Conservation (phyloP, 768 basidiomycete species). For the Rhodotorula paludigena region DNA sequence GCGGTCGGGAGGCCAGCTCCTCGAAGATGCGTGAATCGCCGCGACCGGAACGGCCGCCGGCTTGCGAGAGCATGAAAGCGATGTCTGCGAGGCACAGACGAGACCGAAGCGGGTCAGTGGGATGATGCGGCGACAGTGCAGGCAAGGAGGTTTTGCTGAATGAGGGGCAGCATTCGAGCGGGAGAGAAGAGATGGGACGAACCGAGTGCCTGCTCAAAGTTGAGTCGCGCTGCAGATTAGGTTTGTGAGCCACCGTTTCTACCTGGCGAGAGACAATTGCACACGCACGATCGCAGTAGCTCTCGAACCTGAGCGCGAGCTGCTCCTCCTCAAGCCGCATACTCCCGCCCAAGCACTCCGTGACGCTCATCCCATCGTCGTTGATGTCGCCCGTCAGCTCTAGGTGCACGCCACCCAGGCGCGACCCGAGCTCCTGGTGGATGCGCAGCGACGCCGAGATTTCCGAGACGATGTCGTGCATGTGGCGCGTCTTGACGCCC, state of each 20-base stretch:
- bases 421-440: slow-evolving; percentile 67
- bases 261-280: slow-evolving; percentile 43
- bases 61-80: slow-evolving; percentile 78
- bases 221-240: slow-evolving; percentile 24
- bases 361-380: slow-evolving; percentile 87
- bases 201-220: slow-evolving; percentile 40
- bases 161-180: not conserved
- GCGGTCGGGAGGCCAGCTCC: slow-evolving; percentile 17
- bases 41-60: slow-evolving; percentile 51
- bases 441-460: slow-evolving; percentile 74
- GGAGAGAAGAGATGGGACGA: not conserved
- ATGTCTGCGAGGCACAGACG: slow-evolving; percentile 59
- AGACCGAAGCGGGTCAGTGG: too few species aligned
- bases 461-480: slow-evolving; percentile 67
- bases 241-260: not conserved
- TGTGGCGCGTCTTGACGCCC: slow-evolving; percentile 75
- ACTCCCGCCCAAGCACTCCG: slow-evolving; percentile 92
- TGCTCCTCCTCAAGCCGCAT: slow-evolving; percentile 89
- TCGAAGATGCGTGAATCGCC: slow-evolving; percentile 22
- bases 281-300: slow-evolving; percentile 71
- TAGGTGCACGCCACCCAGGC: slow-evolving; percentile 73
- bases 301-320: slow-evolving; percentile 85
- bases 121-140: too few species aligned
- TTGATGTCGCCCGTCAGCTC: slow-evolving; percentile 90
- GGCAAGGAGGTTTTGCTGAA: not conserved